A percentile compares a stretch with the other conserved stretches of the same genome.
These are phyloP conservation scores for Entomortierella parvispora DNA, from an alignment of 192 early-diverging fungal species.

Conservation along the genomic window DNA sequence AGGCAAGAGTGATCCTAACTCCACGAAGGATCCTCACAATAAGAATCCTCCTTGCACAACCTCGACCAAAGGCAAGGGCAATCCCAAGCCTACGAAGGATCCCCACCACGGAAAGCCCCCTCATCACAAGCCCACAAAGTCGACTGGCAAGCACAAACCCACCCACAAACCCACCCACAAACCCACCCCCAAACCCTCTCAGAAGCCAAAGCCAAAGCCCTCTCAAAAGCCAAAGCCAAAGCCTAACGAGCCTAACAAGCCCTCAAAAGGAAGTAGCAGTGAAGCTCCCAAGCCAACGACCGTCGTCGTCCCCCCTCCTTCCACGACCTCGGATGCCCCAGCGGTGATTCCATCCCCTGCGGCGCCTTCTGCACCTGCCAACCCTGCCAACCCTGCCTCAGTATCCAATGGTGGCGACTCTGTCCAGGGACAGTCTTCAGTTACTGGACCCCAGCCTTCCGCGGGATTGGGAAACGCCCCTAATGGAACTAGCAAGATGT, in stretches of 20 bases:
- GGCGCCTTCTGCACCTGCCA: background rate
- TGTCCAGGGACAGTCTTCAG: background rate
- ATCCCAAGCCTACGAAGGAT: background rate
- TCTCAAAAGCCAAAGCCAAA: constrained; percentile 5
- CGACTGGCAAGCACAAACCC: no score
- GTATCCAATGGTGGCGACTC: background rate
- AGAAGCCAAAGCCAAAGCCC: constrained; percentile 1
- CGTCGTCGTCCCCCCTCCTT: background rate
- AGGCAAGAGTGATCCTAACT: background rate
- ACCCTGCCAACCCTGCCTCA: background rate
- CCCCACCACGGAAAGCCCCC: background rate
- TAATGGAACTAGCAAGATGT: constrained; percentile 11
- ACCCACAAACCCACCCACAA: no score
- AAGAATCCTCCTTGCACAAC: constrained; percentile 7
- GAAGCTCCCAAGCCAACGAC: background rate
- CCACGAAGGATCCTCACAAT: constrained; percentile 6
- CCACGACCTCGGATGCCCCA: background rate
- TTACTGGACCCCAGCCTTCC: background rate
- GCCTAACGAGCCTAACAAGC: constrained; percentile 19
- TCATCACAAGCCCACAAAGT: constrained; percentile 5
- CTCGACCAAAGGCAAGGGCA: no score
- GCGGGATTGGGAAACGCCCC: background rate
- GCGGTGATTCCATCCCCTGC: background rate
- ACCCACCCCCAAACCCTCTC: no score
- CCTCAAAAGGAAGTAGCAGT: no score